Conservation (phyloP, 2,329 filamentous ascomycete species). For the Trichophyton schoenleinii region DNA sequence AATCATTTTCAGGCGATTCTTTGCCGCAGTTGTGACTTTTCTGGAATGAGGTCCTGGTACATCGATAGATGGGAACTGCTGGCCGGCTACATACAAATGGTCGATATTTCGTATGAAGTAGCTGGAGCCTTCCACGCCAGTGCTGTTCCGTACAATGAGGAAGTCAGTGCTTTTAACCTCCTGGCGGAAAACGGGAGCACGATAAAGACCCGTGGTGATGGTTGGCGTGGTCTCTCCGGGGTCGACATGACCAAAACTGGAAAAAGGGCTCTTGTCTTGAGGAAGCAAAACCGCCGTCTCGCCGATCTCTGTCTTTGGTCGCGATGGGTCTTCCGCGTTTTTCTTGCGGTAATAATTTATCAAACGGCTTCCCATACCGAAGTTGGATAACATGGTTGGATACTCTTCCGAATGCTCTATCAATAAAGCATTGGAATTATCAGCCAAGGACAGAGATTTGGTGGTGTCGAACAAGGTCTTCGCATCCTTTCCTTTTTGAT, state of each 20-base stretch:
- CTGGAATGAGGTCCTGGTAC: slow-evolving; percentile 87
- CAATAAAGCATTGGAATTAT: slow-evolving; percentile 77
- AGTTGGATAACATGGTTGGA: slow-evolving; percentile 83
- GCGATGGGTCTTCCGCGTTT: slow-evolving; percentile 60
- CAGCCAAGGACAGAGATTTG: slow-evolving; percentile 70
- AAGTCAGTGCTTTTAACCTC: slow-evolving; percentile 68
- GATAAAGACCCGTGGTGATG: slow-evolving; percentile 88
- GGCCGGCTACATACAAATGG: slow-evolving; percentile 79
- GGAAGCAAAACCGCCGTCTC: slow-evolving; percentile 79
- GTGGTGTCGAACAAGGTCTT: slow-evolving; percentile 68
- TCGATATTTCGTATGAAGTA: slow-evolving; percentile 86
- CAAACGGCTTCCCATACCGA: slow-evolving; percentile 90
- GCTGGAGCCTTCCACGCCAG: slow-evolving; percentile 59
- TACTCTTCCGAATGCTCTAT: slow-evolving; percentile 95
- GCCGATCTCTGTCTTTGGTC: slow-evolving; percentile 71
- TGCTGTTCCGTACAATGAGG: slow-evolving; percentile 69
- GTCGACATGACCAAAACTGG: slow-evolving; percentile 85
- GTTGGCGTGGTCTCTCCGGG: slow-evolving; percentile 82
- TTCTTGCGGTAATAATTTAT: slow-evolving; percentile 94
- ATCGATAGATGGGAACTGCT: slow-evolving; percentile 83
- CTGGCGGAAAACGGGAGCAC: slow-evolving; percentile 87
- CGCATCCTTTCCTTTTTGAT: slow-evolving; percentile 64
- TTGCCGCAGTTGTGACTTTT: slow-evolving; percentile 92
- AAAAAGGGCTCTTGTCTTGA: slow-evolving; percentile 92
- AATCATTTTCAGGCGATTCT: slow-evolving; percentile 93